phyloP scores from a whole-genome alignment of 2,329 filamentous ascomycete species.

The Cordyceps pruinosa region DNA sequence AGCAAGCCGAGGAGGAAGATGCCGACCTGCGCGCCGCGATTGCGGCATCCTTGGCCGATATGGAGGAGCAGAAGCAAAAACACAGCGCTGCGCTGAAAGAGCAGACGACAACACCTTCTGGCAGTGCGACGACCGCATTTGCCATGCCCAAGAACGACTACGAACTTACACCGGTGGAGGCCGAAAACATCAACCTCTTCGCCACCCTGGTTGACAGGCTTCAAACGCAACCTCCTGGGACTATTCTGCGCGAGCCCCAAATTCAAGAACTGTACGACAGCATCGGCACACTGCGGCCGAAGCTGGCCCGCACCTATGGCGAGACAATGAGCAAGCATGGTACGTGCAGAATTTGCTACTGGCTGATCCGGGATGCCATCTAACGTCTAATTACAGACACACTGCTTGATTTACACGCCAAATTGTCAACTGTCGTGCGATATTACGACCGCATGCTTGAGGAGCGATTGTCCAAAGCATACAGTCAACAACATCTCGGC shows the following conservation, averaged over 20 bases:
- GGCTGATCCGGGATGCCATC: background rate
- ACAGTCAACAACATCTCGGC: conserved; percentile 69
- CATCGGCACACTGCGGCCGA: conserved; percentile 87
- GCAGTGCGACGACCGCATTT: conserved; percentile 39
- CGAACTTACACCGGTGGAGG: conserved; percentile 86
- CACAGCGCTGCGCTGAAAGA: conserved; percentile 79
- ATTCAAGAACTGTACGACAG: conserved; percentile 98
- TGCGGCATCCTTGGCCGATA: conserved; percentile 86
- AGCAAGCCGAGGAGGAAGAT: conserved; percentile 74
- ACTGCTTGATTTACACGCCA: conserved; percentile 86
- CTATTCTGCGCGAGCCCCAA: conserved; percentile 92
- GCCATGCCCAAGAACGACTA: conserved; percentile 80
- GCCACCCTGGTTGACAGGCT: conserved; percentile 88
- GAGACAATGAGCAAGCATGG: conserved; percentile 99
- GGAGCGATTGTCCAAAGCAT: conserved; percentile 86
- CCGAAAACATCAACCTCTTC: conserved; percentile 96
- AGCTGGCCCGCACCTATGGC: conserved; percentile 89
- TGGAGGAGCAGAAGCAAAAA: conserved; percentile 95
- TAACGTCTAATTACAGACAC: conserved; percentile 54
- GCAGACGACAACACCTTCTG: conserved; percentile 48
- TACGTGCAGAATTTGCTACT: conserved; percentile 37
- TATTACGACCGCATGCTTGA: conserved; percentile 99
- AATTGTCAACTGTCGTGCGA: conserved; percentile 89
- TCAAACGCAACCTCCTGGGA: conserved; percentile 91
- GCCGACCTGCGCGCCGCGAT: conserved; percentile 91